Evolutionary conservation across 2,329 filamentous ascomycete genomes (phyloP).

Genomic region (Colletotrichum sp.): DNA sequence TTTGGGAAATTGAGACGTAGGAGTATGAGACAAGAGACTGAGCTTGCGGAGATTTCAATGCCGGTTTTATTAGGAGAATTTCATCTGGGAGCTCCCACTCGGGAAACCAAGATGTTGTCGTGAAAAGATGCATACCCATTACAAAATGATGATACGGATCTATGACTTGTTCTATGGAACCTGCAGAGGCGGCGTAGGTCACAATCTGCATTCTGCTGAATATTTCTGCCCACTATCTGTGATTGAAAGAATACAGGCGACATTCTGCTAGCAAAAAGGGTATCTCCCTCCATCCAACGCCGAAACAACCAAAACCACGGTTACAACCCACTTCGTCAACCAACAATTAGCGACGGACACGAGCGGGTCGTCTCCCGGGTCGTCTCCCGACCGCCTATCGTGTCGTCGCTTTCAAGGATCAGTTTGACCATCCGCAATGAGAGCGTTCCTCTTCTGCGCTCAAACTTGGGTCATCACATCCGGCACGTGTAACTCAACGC

Average conservation of each 20-base stretch:
- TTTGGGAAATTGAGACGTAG: neutral
- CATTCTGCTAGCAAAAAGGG: neutral
- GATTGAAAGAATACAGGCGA: neutral
- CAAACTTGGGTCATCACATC: constrained; percentile 45
- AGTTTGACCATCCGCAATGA: neutral
- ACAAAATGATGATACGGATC: neutral
- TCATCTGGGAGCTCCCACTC: neutral
- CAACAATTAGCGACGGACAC: neutral
- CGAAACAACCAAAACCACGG: neutral
- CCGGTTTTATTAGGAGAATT: neutral
- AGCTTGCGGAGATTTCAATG: neutral
- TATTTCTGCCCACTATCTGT: neutral
- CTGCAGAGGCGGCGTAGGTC: neutral
- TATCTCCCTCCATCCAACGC: constrained; percentile 6
- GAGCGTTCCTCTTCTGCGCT: neutral
- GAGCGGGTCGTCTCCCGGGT: neutral
- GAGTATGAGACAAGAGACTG: neutral
- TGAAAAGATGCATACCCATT: neutral
- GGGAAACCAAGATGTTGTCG: neutral
- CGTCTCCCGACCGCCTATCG: neutral
- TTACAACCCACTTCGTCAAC: neutral
- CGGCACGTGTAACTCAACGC: constrained; percentile 50
- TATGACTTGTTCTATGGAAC: neutral
- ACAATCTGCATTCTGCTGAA: neutral
- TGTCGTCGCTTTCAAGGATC: neutral